Conservation (phyloP, 2,329 filamentous ascomycete genomes). For the Fusarium annulatum region DNA sequence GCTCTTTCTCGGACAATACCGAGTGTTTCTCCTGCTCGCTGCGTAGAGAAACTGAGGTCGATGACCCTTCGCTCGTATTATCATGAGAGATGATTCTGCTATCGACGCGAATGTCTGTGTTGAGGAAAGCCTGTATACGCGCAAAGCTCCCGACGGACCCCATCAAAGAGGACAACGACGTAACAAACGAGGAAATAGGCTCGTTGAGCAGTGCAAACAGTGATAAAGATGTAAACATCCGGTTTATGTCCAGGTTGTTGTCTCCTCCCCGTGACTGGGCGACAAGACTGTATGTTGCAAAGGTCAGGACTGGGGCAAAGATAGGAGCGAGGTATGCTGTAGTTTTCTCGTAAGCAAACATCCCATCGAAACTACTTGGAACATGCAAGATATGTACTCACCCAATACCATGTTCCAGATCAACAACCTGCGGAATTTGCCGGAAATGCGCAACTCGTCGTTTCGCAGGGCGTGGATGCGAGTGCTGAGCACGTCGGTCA, state of each 20-base stretch:
- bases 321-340: conserved; percentile 31
- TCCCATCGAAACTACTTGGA: not conserved
- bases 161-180: conserved; percentile 23
- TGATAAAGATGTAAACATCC: conserved; percentile 33
- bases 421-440: conserved; percentile 27
- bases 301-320: conserved; percentile 30
- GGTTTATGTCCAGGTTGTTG: conserved; percentile 26
- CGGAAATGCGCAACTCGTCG: conserved; percentile 19
- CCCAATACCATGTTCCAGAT: conserved; percentile 38
- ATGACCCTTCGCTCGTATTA: not conserved
- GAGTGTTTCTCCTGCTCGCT: conserved; percentile 1
- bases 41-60: not conserved
- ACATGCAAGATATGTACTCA: not conserved
- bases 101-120: conserved; percentile 11
- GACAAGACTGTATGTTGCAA: conserved; percentile 28
- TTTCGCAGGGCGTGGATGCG: conserved; percentile 17
- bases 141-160: conserved; percentile 30
- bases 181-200: conserved; percentile 28
- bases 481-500: conserved; percentile 29
- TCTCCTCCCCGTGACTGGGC: conserved; percentile 9
- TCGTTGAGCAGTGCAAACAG: conserved; percentile 25
- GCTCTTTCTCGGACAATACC: not conserved
- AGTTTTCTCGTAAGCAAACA: not conserved
- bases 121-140: conserved; percentile 30
- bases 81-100: not conserved